Evolutionary conservation across 345 rosid genomes (phyloP).

Genomic region (Nasturtium officinale): DNA sequence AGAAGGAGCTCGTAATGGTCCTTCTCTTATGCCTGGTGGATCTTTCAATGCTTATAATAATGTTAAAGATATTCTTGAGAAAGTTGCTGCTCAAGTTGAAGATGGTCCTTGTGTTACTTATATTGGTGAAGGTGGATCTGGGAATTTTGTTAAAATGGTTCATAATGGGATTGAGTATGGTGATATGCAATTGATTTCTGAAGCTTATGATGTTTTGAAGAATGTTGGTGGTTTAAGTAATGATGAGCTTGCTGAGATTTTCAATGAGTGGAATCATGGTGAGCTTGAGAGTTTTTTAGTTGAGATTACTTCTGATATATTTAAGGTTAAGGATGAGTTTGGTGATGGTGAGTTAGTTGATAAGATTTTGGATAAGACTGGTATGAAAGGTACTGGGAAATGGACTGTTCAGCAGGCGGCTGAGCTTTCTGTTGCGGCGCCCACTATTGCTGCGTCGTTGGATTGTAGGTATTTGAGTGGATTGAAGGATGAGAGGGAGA

Average conservation of each 20-base stretch:
- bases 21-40: constrained; percentile 97
- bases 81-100: constrained; percentile 93
- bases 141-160: constrained; percentile 96
- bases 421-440: constrained; percentile 92
- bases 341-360: constrained; percentile 79
- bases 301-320: constrained; percentile 89
- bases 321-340: constrained; percentile 73
- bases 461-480: constrained; percentile 94
- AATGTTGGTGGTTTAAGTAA: constrained; percentile 74
- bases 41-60: constrained; percentile 79
- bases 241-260: constrained; percentile 66
- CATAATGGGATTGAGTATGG: constrained; percentile 98
- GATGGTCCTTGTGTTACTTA: constrained; percentile 96
- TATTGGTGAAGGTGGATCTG: constrained; percentile 93
- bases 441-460: constrained; percentile 89
- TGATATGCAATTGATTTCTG: constrained; percentile 93
- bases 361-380: constrained; percentile 94
- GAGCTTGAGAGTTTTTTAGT: constrained; percentile 88
- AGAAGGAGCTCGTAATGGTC: constrained; percentile 92
- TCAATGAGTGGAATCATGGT: constrained; percentile 75
- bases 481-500: constrained; percentile 83
- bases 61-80: constrained; percentile 63
- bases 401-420: constrained; percentile 99
- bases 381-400: constrained; percentile 99
- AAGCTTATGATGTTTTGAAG: constrained; percentile 93